phyloP scores from a whole-genome alignment of 306 rosid species.

The Senna tora region DNA sequence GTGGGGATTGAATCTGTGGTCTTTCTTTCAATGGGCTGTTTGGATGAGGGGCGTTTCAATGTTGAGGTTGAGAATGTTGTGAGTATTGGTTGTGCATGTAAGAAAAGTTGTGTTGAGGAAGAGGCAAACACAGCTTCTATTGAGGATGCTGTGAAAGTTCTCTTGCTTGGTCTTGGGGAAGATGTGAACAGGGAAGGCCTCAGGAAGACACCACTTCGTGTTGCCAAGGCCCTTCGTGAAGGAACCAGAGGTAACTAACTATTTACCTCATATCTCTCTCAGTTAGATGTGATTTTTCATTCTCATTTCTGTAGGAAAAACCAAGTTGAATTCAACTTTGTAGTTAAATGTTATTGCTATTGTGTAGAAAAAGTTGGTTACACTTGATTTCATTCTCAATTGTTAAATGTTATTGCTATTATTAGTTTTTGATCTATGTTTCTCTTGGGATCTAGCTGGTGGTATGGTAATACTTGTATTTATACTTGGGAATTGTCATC shows the following conservation, averaged over 20 bases:
- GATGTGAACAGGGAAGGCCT: conserved; percentile 87
- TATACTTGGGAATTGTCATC: background rate
- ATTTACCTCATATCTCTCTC: too few relatives aligned
- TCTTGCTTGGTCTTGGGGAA: conserved; percentile 82
- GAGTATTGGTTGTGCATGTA: conserved; percentile 42
- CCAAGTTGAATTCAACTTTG: background rate
- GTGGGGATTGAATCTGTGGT: conserved; percentile 40
- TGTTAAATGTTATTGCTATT: background rate
- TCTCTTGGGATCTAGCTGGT: background rate
- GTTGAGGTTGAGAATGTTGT: conserved; percentile 69
- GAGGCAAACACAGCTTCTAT: conserved; percentile 58
- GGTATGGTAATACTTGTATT: background rate
- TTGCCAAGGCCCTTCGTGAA: conserved; percentile 90
- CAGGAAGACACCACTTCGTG: conserved; percentile 85
- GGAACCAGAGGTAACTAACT: conserved; percentile 78
- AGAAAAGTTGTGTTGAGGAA: too few relatives aligned
- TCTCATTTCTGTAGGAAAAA: background rate
- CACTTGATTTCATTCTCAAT: too few relatives aligned
- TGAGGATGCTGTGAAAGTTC: conserved; percentile 80
- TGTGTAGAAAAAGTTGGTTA: too few relatives aligned
- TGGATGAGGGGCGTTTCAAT: conserved; percentile 66
- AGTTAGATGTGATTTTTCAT: background rate
- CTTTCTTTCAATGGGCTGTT: conserved; percentile 76
- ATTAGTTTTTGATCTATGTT: background rate
- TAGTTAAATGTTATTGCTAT: background rate